These are phyloP conservation scores for Elsinoe ampelina DNA, from an alignment of 2,329 filamentous ascomycete species.

Conservation along the genomic window DNA sequence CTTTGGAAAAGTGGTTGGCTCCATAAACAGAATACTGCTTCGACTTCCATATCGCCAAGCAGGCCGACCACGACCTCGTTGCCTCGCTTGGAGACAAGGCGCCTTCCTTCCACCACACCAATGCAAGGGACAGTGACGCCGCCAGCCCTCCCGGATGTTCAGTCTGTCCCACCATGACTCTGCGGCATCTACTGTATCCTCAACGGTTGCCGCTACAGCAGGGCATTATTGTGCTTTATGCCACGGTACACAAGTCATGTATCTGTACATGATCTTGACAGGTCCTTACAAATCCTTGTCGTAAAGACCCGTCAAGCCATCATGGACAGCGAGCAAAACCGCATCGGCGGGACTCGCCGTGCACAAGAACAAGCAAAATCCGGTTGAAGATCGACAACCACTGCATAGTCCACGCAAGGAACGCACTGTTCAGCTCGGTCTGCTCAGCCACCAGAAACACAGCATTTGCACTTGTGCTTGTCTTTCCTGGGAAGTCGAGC, in stretches of 20 bases:
- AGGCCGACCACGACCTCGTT: background rate
- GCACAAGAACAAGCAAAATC: conserved; percentile 2
- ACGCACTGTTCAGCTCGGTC: background rate
- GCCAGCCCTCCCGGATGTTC: background rate
- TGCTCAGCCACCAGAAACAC: background rate
- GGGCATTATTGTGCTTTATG: background rate
- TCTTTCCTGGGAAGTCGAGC: too few species aligned
- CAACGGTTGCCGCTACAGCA: background rate
- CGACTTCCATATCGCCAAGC: background rate
- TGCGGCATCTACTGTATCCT: conserved; percentile 1
- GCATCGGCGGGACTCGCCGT: background rate
- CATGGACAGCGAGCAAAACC: background rate
- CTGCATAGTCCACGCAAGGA: background rate
- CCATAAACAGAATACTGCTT: background rate
- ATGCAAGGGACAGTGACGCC: background rate
- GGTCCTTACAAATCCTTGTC: conserved; percentile 3
- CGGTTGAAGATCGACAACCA: background rate
- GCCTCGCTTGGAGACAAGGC: background rate
- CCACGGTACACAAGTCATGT: background rate
- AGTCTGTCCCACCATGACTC: conserved; percentile 5
- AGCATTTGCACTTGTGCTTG: too few species aligned
- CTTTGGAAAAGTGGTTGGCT: background rate
- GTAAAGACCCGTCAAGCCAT: background rate
- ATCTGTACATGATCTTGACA: background rate
- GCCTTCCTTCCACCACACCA: background rate